Evolutionary conservation across 257 asterid species (phyloP).

Genomic region (Gentiana straminea): DNA sequence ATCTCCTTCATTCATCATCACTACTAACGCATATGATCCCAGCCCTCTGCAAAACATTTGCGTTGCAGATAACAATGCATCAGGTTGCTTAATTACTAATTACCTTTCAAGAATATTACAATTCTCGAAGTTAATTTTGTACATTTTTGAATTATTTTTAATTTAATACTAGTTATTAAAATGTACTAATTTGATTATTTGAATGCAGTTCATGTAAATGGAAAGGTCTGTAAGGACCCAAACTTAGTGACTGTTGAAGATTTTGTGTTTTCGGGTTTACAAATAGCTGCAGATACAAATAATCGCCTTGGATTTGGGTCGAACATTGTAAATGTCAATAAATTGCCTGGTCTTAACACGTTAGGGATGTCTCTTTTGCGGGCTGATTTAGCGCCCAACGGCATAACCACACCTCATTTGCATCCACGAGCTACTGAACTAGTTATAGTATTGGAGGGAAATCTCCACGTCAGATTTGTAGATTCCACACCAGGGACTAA

Average conservation of each 20-base stretch:
- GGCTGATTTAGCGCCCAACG: not conserved
- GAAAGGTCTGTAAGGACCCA: slow-evolving; percentile 5
- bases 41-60: too few relatives aligned
- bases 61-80: too few relatives aligned
- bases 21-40: too few relatives aligned
- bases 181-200: not conserved
- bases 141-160: too few relatives aligned
- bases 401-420: not conserved
- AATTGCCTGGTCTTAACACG: not conserved
- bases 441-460: not conserved
- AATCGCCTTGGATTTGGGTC: not conserved
- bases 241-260: slow-evolving; percentile 1
- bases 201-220: slow-evolving; percentile 5
- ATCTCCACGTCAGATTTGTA: not conserved
- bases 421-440: slow-evolving; percentile 4
- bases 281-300: not conserved
- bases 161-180: too few relatives aligned
- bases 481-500: not conserved
- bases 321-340: not conserved
- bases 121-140: too few relatives aligned
- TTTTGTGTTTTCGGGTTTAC: slow-evolving; percentile 1
- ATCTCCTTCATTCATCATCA: too few relatives aligned
- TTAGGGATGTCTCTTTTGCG: not conserved
- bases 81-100: too few relatives aligned
- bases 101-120: too few relatives aligned